These are phyloP conservation scores for Acer yangbiense DNA, from an alignment of 345 rosid species.

Conservation along the genomic window DNA sequence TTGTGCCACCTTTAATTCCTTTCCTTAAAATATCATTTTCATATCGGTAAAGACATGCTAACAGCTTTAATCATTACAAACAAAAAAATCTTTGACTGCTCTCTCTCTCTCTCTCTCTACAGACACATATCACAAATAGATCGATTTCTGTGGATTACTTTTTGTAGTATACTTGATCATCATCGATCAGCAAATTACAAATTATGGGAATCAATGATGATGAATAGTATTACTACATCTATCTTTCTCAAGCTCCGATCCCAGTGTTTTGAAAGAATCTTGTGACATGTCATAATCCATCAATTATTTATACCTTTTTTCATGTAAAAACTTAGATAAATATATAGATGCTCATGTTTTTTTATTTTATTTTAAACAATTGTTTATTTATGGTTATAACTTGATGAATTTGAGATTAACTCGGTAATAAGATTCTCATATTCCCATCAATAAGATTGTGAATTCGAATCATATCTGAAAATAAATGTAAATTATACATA, in stretches of 20 bases:
- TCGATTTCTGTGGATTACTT: not conserved
- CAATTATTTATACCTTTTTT: too few species aligned
- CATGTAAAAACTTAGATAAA: too few species aligned
- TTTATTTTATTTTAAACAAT: too few species aligned
- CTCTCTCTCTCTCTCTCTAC: not conserved
- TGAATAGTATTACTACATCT: not conserved
- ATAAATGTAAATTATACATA: too few species aligned
- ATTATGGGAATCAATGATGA: not conserved
- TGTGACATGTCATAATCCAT: not conserved
- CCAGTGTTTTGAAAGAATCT: not conserved
- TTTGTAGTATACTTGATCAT: not conserved
- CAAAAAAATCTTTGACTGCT: constrained; percentile 47
- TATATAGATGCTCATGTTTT: too few species aligned
- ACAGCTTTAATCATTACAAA: constrained; percentile 35
- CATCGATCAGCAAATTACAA: not conserved
- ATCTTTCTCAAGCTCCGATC: not conserved
- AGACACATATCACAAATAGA: not conserved
- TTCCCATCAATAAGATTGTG: too few species aligned
- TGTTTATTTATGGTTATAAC: too few species aligned
- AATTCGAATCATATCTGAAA: too few species aligned
- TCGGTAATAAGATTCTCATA: too few species aligned
- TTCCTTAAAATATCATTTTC: constrained; percentile 55
- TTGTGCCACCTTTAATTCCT: constrained; percentile 27
- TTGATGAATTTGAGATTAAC: too few species aligned
- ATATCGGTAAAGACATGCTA: constrained; percentile 33